phyloP scores from a whole-genome alignment of 1,284 basidiomycete genomes.

The Ustilago sp. region DNA sequence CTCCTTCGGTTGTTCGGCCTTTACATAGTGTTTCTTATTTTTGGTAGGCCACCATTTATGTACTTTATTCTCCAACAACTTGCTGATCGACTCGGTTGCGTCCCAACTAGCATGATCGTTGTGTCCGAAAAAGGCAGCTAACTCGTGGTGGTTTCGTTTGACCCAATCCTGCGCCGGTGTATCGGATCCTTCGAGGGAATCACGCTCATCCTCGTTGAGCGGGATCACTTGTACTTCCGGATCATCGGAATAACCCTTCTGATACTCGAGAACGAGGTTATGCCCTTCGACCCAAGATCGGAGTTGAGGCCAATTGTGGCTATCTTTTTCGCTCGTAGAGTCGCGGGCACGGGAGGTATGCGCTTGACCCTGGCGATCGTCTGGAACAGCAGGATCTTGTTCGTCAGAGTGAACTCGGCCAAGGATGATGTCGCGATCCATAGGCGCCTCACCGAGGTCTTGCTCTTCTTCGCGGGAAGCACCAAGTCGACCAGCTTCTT shows the following conservation, averaged over 20 bases:
- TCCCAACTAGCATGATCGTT: conserved; percentile 49
- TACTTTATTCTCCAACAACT: conserved; percentile 50
- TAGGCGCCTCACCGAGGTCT: conserved; percentile 56
- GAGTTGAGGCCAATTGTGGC: conserved; percentile 51
- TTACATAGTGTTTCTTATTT: conserved; percentile 42
- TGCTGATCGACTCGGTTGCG: conserved; percentile 38
- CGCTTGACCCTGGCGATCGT: conserved; percentile 45
- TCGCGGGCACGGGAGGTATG: background rate
- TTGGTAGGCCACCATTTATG: conserved; percentile 41
- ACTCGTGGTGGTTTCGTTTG: conserved; percentile 46
- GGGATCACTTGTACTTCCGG: conserved; percentile 60
- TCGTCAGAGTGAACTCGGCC: conserved; percentile 40
- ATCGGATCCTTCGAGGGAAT: conserved; percentile 39
- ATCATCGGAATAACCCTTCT: conserved; percentile 53
- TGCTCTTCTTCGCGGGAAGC: conserved; percentile 45
- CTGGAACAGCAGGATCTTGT: conserved; percentile 43
- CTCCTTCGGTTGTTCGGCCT: conserved; percentile 31
- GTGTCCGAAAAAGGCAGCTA: conserved; percentile 49
- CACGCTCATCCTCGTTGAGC: conserved; percentile 54
- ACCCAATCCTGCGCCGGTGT: conserved; percentile 59
- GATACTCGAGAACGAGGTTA: conserved; percentile 64
- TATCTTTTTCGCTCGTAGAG: conserved; percentile 15
- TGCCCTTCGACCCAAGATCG: conserved; percentile 66
- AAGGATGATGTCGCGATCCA: conserved; percentile 51
- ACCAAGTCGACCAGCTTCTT: conserved; percentile 20